Evolutionary conservation across 106 monocot genomes (phyloP), one percentile per base, ranked within the genome.

Genomic region (Dendrobium officinale): DNA sequence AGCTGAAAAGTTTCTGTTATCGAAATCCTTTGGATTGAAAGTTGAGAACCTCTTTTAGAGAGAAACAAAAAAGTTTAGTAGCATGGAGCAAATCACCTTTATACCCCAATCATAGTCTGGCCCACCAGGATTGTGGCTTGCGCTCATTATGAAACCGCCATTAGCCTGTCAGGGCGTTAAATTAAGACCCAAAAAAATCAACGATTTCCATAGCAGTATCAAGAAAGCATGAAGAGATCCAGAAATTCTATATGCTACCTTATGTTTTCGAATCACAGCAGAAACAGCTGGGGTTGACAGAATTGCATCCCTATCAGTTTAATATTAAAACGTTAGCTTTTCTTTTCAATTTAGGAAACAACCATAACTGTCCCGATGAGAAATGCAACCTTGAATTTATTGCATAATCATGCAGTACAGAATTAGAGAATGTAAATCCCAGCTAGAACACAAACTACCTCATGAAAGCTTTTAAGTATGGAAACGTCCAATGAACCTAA

Each of bases 61-160:
- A 20, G 72, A 33, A 73, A 40, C 16, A 20, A 9, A 58, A 73
- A 31, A 44, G 18, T 31, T 20, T 3, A 10, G 4, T 40, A 33
- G 3, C 41, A 22, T 33, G 29, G 16, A 54, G 44, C 0, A 66
- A 75, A 47, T 77, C 17, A 99, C 99, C 95, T 99, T 99, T 79
- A 99, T 91, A 4, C 99, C 99, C 99, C 99, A 99, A 68, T 99
- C 99, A 91, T 99, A 86, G 29, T 95, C 93, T 43, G 99, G 99
- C 33, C 99, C 99, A 86, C 99, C 99, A 56, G 99, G 99, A 85
- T 99, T 99, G 80, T 99, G 99, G 83, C 99, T 99, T 87, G 99
- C 99, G 81, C 99, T 99, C 99, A 99, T 99, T 85, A 99, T 93
- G 77, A 99, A 99, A 72, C 99, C 95, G 82, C 99, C 99, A 90